Percentiles rank a stretch among this genome's conserved stretches.
phyloP scores from a whole-genome alignment of 2,329 filamentous ascomycete genomes.

The Cladosporium velox region DNA sequence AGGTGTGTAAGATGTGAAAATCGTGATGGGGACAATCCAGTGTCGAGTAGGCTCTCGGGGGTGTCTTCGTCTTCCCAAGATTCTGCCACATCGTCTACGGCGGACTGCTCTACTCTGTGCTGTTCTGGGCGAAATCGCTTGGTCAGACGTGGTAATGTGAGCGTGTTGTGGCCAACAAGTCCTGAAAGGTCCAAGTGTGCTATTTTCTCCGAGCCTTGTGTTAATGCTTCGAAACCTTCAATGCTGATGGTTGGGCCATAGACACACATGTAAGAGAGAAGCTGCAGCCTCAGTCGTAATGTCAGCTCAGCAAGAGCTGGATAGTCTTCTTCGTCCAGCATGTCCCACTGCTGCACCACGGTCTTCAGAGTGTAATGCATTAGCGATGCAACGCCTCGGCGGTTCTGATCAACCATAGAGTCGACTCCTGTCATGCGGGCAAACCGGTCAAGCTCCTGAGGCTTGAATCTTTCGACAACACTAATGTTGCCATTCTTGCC shows the following conservation, averaged over 20 bases:
- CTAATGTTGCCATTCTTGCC: conserved; percentile 14
- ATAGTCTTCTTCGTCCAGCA: conserved; percentile 59
- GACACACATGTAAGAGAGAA: conserved; percentile 59
- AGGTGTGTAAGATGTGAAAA: conserved; percentile 60
- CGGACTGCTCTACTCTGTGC: conserved; percentile 35
- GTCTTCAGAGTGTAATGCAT: conserved; percentile 54
- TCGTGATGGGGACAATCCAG: conserved; percentile 36
- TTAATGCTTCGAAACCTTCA: conserved; percentile 53
- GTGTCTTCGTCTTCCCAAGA: conserved; percentile 50
- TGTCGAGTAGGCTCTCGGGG: conserved; percentile 28
- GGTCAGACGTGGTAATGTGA: conserved; percentile 52
- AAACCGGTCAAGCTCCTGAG: conserved; percentile 32
- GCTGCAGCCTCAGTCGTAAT: conserved; percentile 50
- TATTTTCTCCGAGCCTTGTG: conserved; percentile 50
- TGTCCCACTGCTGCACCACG: conserved; percentile 58
- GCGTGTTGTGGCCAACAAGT: conserved; percentile 48
- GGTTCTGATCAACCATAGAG: not conserved
- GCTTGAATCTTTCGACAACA: conserved; percentile 30
- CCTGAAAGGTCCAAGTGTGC: conserved; percentile 55
- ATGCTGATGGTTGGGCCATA: conserved; percentile 50
- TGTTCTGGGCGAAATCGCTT: conserved; percentile 32
- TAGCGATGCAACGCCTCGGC: conserved; percentile 37
- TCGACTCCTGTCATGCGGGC: conserved; percentile 26
- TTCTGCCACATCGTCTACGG: conserved; percentile 38
- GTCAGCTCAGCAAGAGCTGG: conserved; percentile 56